Conservation (phyloP, 441 rosid genomes). For the Raphanus hybrid region DNA sequence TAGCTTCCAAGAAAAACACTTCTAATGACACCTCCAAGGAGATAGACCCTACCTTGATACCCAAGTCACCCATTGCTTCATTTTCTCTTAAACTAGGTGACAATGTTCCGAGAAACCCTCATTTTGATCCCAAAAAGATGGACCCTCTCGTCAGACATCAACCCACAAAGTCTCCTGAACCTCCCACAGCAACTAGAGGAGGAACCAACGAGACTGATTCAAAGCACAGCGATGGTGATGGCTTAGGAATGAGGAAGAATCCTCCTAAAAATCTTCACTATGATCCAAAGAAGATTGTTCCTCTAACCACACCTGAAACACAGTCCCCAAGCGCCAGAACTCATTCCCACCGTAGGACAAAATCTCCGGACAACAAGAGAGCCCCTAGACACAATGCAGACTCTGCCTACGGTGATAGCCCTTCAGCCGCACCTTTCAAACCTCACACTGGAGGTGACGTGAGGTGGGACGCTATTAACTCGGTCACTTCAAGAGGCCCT, state of each 20-base stretch:
- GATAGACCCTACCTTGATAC: constrained; percentile 30
- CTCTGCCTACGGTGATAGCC: constrained; percentile 49
- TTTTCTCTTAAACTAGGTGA: constrained; percentile 43
- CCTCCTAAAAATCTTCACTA: constrained; percentile 32
- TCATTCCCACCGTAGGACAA: constrained; percentile 18
- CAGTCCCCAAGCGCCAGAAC: constrained; percentile 26
- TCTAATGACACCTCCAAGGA: constrained; percentile 35
- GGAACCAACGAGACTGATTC: constrained; percentile 32
- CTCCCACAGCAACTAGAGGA: constrained; percentile 22
- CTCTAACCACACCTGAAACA: constrained; percentile 32
- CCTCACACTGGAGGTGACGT: constrained; percentile 89
- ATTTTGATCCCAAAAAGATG: constrained; percentile 55
- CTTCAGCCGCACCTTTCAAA: constrained; percentile 50
- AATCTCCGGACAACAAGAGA: constrained; percentile 39
- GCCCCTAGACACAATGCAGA: constrained; percentile 34
- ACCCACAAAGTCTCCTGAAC: constrained; percentile 37
- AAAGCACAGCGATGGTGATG: constrained; percentile 33
- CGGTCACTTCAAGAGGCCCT: constrained; percentile 45
- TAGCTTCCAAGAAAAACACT: constrained; percentile 41
- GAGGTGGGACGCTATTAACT: constrained; percentile 78
- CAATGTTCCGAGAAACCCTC: constrained; percentile 45
- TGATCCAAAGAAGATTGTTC: constrained; percentile 45
- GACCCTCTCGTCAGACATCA: constrained; percentile 47
- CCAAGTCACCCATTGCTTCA: constrained; percentile 35
- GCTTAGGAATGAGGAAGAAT: constrained; percentile 16